These are phyloP conservation scores for Hymenoscyphus albidus DNA, from an alignment of 2,329 filamentous ascomycete genomes.

Conservation along the genomic window DNA sequence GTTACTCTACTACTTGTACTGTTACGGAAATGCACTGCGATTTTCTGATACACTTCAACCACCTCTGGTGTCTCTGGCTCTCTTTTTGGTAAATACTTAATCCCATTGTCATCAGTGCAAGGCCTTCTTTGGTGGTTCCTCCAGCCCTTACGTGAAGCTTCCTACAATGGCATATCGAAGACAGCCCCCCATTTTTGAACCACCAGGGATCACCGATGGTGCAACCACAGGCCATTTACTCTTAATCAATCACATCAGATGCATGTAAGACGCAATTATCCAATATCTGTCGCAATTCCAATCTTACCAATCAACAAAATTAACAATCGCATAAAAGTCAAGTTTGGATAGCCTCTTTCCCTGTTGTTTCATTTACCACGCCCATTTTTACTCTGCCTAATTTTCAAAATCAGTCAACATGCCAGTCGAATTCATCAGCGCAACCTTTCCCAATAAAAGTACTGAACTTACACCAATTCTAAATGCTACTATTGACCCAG, in stretches of 20 bases:
- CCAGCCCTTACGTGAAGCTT: too few species aligned
- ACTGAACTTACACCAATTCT: conserved; percentile 53
- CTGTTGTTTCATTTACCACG: neutral
- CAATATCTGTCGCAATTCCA: conserved; percentile 2
- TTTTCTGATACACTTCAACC: too few species aligned
- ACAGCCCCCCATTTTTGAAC: conserved; percentile 1
- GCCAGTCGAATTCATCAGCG: conserved; percentile 55
- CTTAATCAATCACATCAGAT: neutral
- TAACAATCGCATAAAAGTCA: neutral
- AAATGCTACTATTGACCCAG: conserved; percentile 48
- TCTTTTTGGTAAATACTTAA: too few species aligned
- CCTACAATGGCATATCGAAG: neutral
- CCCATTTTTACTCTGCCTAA: neutral
- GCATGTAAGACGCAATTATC: conserved; percentile 5
- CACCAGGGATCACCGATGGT: neutral
- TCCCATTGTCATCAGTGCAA: too few species aligned
- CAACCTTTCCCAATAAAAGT: conserved; percentile 54
- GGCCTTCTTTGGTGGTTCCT: too few species aligned
- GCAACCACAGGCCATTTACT: conserved; percentile 1
- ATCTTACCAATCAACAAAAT: conserved; percentile 6
- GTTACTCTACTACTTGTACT: too few species aligned
- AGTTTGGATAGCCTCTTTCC: neutral
- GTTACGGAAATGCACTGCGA: too few species aligned
- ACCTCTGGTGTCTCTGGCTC: too few species aligned
- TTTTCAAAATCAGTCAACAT: conserved; percentile 30